A percentile compares a stretch with the other conserved stretches of the same genome.
phyloP scores from a whole-genome alignment of 177 flowering plant genomes.

The Vitis hybrid region DNA sequence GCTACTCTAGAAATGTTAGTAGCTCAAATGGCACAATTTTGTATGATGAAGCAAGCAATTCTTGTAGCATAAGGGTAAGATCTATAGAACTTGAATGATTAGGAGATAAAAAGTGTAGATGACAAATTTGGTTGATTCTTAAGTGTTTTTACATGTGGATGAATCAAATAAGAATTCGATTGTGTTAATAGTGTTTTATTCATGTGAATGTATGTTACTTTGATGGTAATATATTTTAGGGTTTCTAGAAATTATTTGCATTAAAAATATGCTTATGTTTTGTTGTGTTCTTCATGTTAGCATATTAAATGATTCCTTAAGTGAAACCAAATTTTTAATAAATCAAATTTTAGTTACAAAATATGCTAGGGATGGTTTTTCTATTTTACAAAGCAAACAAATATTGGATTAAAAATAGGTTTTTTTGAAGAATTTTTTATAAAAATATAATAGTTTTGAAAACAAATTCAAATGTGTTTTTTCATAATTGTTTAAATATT shows the following conservation, averaged over 20 bases:
- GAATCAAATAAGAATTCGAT: neutral
- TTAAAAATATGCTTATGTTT: neutral
- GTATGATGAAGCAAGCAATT: slow-evolving; percentile 36
- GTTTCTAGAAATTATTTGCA: neutral
- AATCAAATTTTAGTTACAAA: too few species aligned
- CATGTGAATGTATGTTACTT: neutral
- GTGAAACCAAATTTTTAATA: too few species aligned
- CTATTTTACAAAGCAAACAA: too few species aligned
- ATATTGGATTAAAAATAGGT: too few species aligned
- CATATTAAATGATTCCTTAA: too few species aligned
- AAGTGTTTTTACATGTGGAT: neutral
- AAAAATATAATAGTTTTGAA: too few species aligned
- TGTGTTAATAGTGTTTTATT: neutral
- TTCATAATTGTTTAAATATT: too few species aligned
- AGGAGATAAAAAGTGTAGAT: neutral
- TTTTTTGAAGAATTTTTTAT: too few species aligned
- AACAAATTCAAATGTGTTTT: too few species aligned
- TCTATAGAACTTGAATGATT: slow-evolving; percentile 13
- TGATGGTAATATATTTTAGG: neutral
- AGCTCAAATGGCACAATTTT: slow-evolving; percentile 73
- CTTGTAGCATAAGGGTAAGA: slow-evolving; percentile 15
- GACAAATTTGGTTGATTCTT: too few species aligned
- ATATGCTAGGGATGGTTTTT: too few species aligned
- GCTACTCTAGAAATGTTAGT: slow-evolving; percentile 74
- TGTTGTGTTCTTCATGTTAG: too few species aligned